phyloP scores from a whole-genome alignment of 768 basidiomycete genomes.

The Lyophyllum shimeji region DNA sequence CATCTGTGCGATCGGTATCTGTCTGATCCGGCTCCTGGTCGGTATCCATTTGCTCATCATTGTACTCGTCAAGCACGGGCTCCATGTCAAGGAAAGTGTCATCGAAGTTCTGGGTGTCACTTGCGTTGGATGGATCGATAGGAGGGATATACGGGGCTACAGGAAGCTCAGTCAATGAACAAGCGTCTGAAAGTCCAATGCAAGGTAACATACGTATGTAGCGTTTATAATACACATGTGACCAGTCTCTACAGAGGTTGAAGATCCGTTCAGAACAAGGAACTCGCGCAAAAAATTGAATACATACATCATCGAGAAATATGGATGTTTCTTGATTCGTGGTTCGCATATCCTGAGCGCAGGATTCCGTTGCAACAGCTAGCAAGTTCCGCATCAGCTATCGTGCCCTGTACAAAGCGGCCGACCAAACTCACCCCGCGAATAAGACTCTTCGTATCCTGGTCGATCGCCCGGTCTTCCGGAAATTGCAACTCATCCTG shows the following conservation, averaged over 20 bases:
- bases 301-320: conserved; percentile 91
- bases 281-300: conserved; percentile 4
- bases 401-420: background rate
- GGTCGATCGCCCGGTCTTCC: conserved; percentile 89
- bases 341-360: conserved; percentile 89
- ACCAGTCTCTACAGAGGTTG: conserved; percentile 70
- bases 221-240: conserved; percentile 91
- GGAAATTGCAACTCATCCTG: conserved; percentile 91
- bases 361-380: conserved; percentile 94
- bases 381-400: conserved; percentile 8
- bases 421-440: conserved; percentile 70
- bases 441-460: conserved; percentile 92
- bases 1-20: conserved; percentile 70
- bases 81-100: conserved; percentile 96
- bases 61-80: conserved; percentile 80
- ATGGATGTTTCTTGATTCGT: conserved; percentile 90
- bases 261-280: conserved; percentile 13
- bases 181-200: conserved; percentile 4
- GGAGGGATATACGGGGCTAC: conserved; percentile 91
- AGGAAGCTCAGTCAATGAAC: conserved; percentile 5
- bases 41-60: conserved; percentile 64
- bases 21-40: conserved; percentile 69
- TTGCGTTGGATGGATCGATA: conserved; percentile 87
- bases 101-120: conserved; percentile 98
- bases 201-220: conserved; percentile 75